Percentiles rank a stretch among this genome's conserved stretches.
phyloP scores from a whole-genome alignment of 768 basidiomycete genomes.

The Lactarius tabidus region DNA sequence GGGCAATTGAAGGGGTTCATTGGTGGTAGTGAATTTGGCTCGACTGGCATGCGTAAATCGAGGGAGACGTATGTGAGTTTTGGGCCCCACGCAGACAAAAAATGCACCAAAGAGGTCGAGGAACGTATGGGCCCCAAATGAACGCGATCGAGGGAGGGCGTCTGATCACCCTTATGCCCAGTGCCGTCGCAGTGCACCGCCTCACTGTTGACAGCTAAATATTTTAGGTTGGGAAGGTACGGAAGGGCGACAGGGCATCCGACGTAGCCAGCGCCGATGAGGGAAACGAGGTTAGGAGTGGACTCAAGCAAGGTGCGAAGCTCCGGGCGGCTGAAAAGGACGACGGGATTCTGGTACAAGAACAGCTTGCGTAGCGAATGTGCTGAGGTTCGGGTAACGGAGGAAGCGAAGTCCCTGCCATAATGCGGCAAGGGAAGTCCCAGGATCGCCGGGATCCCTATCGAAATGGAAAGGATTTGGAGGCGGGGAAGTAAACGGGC shows the following conservation, averaged over 20 bases:
- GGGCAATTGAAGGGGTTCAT: background rate
- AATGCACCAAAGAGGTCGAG: conserved; percentile 11
- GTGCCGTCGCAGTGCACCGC: background rate
- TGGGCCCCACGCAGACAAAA: conserved; percentile 8
- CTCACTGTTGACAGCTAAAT: conserved; percentile 2
- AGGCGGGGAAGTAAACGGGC: conserved; percentile 14
- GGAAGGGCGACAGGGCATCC: conserved; percentile 18
- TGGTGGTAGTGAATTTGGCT: background rate
- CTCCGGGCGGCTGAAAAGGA: conserved; percentile 15
- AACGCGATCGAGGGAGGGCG: conserved; percentile 12
- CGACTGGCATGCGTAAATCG: conserved; percentile 3
- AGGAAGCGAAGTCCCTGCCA: conserved; percentile 15
- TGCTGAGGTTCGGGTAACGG: conserved; percentile 3
- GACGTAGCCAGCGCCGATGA: conserved; percentile 3
- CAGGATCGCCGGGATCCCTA: background rate
- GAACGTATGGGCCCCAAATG: conserved; percentile 8
- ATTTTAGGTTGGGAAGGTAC: conserved; percentile 19
- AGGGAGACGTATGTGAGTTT: conserved; percentile 15
- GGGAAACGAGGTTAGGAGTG: conserved; percentile 9
- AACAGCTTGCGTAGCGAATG: conserved; percentile 13
- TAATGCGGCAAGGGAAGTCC: conserved; percentile 13
- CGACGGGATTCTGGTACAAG: background rate
- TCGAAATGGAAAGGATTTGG: conserved; percentile 18
- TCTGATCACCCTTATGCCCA: background rate
- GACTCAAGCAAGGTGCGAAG: conserved; percentile 13